Percentiles rank a stretch among this genome's conserved stretches.
These are phyloP conservation scores for Fusarium begoniae DNA, from an alignment of 2,329 filamentous ascomycete species.

Conservation along the genomic window DNA sequence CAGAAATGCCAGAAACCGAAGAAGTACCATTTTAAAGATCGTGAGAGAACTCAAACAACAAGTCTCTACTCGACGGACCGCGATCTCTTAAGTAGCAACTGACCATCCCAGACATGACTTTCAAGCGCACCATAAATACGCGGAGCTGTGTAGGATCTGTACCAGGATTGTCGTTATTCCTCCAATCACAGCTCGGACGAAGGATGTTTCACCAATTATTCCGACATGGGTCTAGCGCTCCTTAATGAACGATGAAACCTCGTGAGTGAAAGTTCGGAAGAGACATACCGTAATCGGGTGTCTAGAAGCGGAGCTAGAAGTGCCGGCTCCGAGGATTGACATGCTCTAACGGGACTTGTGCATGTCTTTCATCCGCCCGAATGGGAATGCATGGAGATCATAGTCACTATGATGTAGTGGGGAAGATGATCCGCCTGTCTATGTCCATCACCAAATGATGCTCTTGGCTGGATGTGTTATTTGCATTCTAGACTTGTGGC, in stretches of 20 bases:
- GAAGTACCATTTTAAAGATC: slow-evolving; percentile 19
- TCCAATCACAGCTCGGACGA: background rate
- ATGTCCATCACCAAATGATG: no score
- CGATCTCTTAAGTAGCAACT: background rate
- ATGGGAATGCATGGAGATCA: background rate
- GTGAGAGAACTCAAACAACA: no score
- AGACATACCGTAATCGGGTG: background rate
- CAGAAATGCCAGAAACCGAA: slow-evolving; percentile 18
- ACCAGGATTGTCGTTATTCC: slow-evolving; percentile 8
- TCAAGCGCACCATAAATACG: background rate
- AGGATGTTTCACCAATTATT: background rate
- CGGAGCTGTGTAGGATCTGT: background rate
- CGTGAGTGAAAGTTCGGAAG: background rate
- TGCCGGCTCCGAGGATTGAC: background rate
- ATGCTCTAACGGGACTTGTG: background rate
- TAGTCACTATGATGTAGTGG: no score
- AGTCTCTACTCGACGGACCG: background rate
- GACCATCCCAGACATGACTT: no score
- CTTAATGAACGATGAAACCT: slow-evolving; percentile 19
- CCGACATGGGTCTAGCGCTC: background rate
- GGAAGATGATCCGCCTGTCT: no score
- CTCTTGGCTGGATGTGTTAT: no score
- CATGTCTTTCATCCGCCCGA: background rate
- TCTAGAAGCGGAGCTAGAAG: background rate
- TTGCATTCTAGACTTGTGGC: no score